Percentiles rank a stretch among this genome's conserved stretches.
Conservation (phyloP, 176 grass and related monocot species). For the Typha latifolia region DNA sequence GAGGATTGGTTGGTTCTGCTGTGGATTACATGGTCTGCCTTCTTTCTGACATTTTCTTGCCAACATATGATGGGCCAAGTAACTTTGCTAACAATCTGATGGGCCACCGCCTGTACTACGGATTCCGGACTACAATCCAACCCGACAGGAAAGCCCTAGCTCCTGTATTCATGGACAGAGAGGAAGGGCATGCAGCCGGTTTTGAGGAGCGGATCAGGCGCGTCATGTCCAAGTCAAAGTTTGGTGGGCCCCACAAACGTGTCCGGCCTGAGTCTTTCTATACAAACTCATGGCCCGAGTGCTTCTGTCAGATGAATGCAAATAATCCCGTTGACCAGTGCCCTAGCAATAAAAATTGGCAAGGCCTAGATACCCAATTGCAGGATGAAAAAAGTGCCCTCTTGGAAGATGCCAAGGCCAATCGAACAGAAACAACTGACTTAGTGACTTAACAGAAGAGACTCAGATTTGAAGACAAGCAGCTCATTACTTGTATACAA, state of each 20-base stretch:
- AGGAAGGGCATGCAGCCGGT: constrained; percentile 42
- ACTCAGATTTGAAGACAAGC: constrained; percentile 6
- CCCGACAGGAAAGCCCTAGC: constrained; percentile 82
- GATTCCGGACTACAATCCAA: constrained; percentile 79
- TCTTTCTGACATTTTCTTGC: constrained; percentile 88
- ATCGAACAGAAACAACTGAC: constrained; percentile 25
- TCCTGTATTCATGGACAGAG: constrained; percentile 73
- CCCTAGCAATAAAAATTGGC: constrained; percentile 48
- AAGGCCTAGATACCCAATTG: constrained; percentile 55
- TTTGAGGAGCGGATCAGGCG: constrained; percentile 68
- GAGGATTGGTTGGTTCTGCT: constrained; percentile 67
- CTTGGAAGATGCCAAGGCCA: constrained; percentile 20
- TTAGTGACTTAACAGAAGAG: constrained; percentile 31
- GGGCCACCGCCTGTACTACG: constrained; percentile 88
- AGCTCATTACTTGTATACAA: constrained; percentile 6
- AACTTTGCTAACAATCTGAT: constrained; percentile 98
- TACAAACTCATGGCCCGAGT: constrained; percentile 95
- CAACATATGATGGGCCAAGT: constrained; percentile 94
- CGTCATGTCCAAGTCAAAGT: constrained; percentile 66
- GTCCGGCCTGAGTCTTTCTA: constrained; percentile 74
- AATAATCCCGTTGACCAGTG: constrained; percentile 47
- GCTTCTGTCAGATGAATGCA: constrained; percentile 67
- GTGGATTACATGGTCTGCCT: constrained; percentile 99
- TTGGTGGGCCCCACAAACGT: constrained; percentile 71
- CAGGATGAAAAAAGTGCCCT: constrained; percentile 29